phyloP scores from a whole-genome alignment of 306 rosid genomes.

The Lathyrus tuberosus region DNA sequence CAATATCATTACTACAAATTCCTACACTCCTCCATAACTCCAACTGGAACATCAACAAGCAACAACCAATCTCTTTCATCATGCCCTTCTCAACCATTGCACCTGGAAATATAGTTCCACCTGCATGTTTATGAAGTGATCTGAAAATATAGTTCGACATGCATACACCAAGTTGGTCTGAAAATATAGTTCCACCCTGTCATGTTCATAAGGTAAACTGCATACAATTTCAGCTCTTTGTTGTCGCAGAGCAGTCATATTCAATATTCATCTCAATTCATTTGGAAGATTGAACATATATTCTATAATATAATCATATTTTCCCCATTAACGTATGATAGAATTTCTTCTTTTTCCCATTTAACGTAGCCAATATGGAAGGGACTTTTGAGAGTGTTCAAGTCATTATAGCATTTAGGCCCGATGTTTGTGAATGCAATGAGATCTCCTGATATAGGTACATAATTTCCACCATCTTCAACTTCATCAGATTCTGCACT shows the following conservation, averaged over 20 bases:
- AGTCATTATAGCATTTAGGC: conserved; percentile 42
- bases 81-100: too few species aligned
- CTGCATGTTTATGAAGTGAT: too few species aligned
- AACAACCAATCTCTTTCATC: too few species aligned
- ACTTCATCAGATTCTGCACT: background rate
- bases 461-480: conserved; percentile 25
- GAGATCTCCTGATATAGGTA: conserved; percentile 47
- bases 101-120: too few species aligned
- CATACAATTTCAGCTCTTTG: conserved; percentile 4
- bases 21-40: too few species aligned
- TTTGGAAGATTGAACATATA: conserved; percentile 15
- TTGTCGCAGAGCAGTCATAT: background rate
- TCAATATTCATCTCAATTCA: background rate
- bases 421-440: conserved; percentile 48
- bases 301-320: background rate
- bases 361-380: conserved; percentile 40
- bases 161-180: too few species aligned
- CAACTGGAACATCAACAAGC: too few species aligned
- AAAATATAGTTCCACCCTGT: too few species aligned
- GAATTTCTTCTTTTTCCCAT: background rate
- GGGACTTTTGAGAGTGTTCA: conserved; percentile 28
- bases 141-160: too few species aligned
- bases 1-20: too few species aligned
- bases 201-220: conserved; percentile 38
- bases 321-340: too few species aligned